Percentiles rank a stretch among this genome's conserved stretches.
phyloP scores from a whole-genome alignment of 139 green algal genomes.

The Micractinium sp. region DNA sequence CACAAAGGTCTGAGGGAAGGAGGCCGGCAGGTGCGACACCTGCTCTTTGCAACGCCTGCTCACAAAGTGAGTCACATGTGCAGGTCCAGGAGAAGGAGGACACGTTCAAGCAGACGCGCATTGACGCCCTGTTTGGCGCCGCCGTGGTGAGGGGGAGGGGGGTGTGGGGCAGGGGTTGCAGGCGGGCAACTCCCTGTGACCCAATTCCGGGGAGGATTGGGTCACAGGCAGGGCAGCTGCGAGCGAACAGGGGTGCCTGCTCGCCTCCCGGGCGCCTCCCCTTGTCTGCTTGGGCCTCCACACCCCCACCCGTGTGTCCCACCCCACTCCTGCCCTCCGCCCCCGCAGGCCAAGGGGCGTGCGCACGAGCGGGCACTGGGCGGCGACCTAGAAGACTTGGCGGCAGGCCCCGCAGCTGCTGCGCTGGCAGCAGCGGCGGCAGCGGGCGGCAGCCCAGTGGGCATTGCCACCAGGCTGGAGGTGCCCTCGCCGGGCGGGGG shows the following conservation, averaged over 20 bases:
- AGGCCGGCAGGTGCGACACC: background rate
- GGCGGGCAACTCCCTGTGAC: too few species aligned
- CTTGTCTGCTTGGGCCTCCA: background rate
- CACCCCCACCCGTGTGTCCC: background rate
- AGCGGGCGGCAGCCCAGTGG: slow-evolving; percentile 8
- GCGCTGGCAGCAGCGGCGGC: background rate
- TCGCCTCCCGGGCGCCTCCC: background rate
- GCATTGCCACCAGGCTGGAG: slow-evolving; percentile 21
- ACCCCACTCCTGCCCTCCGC: background rate
- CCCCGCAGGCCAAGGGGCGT: background rate
- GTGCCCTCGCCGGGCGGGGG: background rate
- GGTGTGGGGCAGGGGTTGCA: too few species aligned
- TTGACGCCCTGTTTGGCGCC: slow-evolving; percentile 63
- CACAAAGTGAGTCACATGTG: background rate
- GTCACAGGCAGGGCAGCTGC: too few species aligned
- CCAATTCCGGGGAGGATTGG: too few species aligned
- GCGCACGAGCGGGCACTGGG: slow-evolving; percentile 8
- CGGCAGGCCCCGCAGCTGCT: background rate
- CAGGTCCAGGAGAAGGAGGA: slow-evolving; percentile 70
- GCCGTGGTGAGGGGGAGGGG: background rate
- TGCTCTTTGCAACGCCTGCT: background rate
- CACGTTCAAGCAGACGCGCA: slow-evolving; percentile 77
- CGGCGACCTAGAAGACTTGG: slow-evolving; percentile 49
- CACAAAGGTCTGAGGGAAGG: background rate
- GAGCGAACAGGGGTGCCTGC: background rate